Conservation (phyloP, 2,329 filamentous ascomycete genomes). For the Paecilomyces variotii region DNA sequence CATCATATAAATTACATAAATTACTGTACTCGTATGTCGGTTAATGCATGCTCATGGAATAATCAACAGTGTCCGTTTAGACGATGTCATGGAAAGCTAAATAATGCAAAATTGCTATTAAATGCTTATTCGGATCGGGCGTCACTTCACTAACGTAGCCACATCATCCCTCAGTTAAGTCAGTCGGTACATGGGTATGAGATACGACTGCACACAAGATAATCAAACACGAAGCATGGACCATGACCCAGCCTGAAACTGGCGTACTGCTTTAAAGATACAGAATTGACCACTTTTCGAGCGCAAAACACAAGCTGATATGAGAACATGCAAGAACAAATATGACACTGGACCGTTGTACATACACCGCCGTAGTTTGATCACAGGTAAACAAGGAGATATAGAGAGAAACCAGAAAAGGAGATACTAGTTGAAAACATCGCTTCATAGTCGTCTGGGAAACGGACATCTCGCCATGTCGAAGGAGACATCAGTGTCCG, state of each 20-base stretch:
- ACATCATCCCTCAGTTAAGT: background rate
- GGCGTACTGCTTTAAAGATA: background rate
- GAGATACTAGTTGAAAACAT: background rate
- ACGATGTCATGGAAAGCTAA: background rate
- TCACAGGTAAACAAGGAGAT: background rate
- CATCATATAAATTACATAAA: too few relatives aligned
- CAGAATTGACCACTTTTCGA: background rate
- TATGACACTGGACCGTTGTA: background rate
- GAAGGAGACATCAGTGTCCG: slow-evolving; percentile 9
- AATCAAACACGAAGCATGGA: background rate
- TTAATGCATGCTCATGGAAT: background rate
- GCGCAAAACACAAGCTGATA: background rate
- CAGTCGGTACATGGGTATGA: background rate
- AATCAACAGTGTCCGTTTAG: too few relatives aligned
- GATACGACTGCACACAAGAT: background rate
- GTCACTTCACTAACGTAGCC: background rate
- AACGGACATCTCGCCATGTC: background rate
- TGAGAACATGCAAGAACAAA: background rate
- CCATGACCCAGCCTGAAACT: background rate
- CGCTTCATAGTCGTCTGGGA: background rate
- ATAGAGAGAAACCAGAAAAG: background rate
- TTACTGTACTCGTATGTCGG: background rate
- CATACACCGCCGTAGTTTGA: background rate
- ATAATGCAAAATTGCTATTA: background rate
- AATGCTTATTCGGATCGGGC: background rate